Evolutionary conservation across 305 asterid species (phyloP).

Genomic region (Fraxinus velutina): DNA sequence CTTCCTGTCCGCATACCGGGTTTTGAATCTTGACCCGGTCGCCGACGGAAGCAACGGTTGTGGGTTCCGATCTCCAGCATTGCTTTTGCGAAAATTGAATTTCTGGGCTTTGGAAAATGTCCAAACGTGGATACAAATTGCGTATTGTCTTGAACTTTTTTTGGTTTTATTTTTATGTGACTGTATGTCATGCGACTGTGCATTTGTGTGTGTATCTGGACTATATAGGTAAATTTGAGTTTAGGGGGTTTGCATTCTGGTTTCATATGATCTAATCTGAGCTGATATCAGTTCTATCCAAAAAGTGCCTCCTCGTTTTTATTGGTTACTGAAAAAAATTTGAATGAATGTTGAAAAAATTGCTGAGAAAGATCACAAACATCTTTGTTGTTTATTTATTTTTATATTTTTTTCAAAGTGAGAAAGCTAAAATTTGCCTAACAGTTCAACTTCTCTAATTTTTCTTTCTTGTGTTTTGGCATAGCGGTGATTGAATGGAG

Average conservation of each 20-base stretch:
- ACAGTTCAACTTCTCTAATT: not conserved
- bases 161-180: not conserved
- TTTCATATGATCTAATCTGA: constrained; percentile 28
- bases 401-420: not conserved
- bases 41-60: constrained; percentile 26
- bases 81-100: not conserved
- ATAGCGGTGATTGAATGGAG: not conserved
- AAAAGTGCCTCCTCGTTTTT: not conserved
- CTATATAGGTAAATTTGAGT: constrained; percentile 10
- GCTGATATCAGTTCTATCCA: constrained; percentile 8
- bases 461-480: constrained; percentile 9
- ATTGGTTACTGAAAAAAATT: not conserved
- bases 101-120: constrained; percentile 40
- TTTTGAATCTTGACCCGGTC: constrained; percentile 26
- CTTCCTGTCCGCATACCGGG: constrained; percentile 5
- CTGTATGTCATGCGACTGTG: constrained; percentile 18
- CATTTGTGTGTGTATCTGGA: constrained; percentile 20
- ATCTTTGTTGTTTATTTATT: not conserved
- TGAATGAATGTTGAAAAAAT: constrained; percentile 8
- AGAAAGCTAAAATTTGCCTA: not conserved
- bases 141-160: constrained; percentile 62
- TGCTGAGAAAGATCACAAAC: not conserved
- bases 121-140: constrained; percentile 87
- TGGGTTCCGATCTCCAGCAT: constrained; percentile 16
- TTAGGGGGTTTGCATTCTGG: constrained; percentile 26